These are phyloP conservation scores for Bryoerythrophyllum caledonicum DNA, from an alignment of 225 moss, liverwort and hornwort species.

Conservation along the genomic window DNA sequence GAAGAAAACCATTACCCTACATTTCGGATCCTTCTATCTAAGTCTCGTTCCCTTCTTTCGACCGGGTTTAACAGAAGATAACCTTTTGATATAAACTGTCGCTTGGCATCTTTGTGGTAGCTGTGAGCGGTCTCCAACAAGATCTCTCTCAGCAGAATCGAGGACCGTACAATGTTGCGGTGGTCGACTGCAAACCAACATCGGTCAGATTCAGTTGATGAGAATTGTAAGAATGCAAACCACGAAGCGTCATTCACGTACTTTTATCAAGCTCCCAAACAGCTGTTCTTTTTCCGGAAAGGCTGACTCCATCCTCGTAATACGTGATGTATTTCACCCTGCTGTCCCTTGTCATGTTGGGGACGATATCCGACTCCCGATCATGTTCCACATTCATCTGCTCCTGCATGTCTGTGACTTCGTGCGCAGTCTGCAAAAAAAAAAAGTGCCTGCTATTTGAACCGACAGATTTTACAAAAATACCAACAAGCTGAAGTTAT, in stretches of 20 bases:
- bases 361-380: conserved; percentile 55
- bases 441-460: no score
- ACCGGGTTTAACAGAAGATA: not conserved
- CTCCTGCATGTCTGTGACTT: conserved; percentile 84
- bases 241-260: conserved; percentile 20
- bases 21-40: no score
- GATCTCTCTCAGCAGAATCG: conserved; percentile 82
- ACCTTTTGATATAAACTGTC: conserved; percentile 92
- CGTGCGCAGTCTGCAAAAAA: conserved; percentile 82
- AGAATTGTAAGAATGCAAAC: not conserved
- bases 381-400: conserved; percentile 76
- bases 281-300: conserved; percentile 81
- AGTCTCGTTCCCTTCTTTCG: not conserved
- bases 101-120: conserved; percentile 71
- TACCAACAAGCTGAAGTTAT: not conserved
- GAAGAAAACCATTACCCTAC: no score
- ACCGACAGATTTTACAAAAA: no score
- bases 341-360: conserved; percentile 79
- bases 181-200: conserved; percentile 71
- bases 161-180: conserved; percentile 86
- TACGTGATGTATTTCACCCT: conserved; percentile 83
- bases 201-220: not conserved
- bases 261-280: conserved; percentile 99
- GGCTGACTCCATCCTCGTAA: conserved; percentile 84
- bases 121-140: conserved; percentile 95